A percentile compares a stretch with the other conserved stretches of the same genome.
phyloP scores from a whole-genome alignment of 2,329 filamentous ascomycete genomes.

The Fusarium hainanense region DNA sequence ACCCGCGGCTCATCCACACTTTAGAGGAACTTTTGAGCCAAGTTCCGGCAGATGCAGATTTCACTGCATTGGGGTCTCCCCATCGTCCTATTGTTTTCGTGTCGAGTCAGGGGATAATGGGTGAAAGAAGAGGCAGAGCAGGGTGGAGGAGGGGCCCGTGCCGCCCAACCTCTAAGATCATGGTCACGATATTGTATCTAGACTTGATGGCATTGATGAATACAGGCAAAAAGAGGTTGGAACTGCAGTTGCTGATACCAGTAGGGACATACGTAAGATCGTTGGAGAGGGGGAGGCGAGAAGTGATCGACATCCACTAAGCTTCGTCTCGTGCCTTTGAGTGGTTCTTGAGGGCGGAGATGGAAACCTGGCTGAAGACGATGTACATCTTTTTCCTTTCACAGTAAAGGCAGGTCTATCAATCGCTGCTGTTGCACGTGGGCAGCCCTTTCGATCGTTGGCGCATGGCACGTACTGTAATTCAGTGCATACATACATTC shows the following conservation, averaged over 20 bases:
- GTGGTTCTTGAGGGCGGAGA: conserved; percentile 13
- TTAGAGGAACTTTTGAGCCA: conserved; percentile 35
- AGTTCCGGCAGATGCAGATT: conserved; percentile 34
- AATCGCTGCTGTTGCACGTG: conserved; percentile 30
- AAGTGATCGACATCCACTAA: conserved; percentile 38
- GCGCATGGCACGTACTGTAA: conserved; percentile 21
- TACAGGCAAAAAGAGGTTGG: conserved; percentile 12
- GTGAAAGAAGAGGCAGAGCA: not conserved
- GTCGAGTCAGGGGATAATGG: conserved; percentile 30
- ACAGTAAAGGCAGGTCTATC: conserved; percentile 15
- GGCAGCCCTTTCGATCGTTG: conserved; percentile 23
- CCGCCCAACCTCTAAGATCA: conserved; percentile 3
- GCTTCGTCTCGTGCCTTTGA: conserved; percentile 24
- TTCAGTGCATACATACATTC: conserved; percentile 5
- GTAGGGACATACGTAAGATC: conserved; percentile 4
- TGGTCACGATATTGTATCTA: conserved; percentile 14
- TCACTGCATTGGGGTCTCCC: conserved; percentile 22
- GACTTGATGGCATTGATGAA: conserved; percentile 6
- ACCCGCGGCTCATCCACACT: conserved; percentile 29
- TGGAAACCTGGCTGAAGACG: conserved; percentile 11
- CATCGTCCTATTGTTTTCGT: conserved; percentile 7
- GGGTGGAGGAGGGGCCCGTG: conserved; percentile 18
- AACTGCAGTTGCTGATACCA: conserved; percentile 8
- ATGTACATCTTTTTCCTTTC: conserved; percentile 27
- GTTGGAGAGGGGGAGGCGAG: conserved; percentile 22